Evolutionary conservation across 768 basidiomycete genomes (phyloP).

Genomic region (Gloeophyllum trabeum): DNA sequence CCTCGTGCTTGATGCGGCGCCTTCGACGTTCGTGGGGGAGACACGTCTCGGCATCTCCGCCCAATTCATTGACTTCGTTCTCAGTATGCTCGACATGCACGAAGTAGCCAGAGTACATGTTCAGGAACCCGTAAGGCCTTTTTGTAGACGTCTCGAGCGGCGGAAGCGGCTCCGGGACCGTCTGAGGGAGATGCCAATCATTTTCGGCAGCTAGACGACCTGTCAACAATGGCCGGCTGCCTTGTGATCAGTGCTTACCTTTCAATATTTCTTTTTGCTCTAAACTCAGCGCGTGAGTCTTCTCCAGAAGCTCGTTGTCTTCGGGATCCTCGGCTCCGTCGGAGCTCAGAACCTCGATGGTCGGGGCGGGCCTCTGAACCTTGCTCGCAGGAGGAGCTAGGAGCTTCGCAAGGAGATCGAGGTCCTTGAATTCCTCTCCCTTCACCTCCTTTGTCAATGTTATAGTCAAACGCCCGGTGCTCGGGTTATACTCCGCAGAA

Average conservation of each 20-base stretch:
- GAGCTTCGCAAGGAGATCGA: constrained; percentile 71
- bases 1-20: constrained; percentile 48
- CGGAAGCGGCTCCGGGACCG: constrained; percentile 30
- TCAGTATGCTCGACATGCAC: constrained; percentile 58
- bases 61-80: constrained; percentile 78
- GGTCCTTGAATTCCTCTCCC: constrained; percentile 62
- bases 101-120: constrained; percentile 68
- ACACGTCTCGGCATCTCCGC: constrained; percentile 50
- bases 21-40: constrained; percentile 36
- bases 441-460: constrained; percentile 57
- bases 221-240: constrained; percentile 2
- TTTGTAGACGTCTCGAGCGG: constrained; percentile 27
- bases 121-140: constrained; percentile 66
- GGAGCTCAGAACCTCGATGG: constrained; percentile 47
- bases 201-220: constrained; percentile 51
- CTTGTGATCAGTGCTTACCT: constrained; percentile 25
- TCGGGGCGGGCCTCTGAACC: constrained; percentile 16
- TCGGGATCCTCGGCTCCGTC: constrained; percentile 15
- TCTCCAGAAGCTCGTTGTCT: constrained; percentile 29
- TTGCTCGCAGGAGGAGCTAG: constrained; percentile 51
- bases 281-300: constrained; percentile 34
- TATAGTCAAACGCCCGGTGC: constrained; percentile 66
- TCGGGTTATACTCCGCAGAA: constrained; percentile 65
- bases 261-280: constrained; percentile 39
- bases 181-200: constrained; percentile 71